Base-by-base conservation (phyloP, 768 basidiomycete species). In the Psilocybe subaeruginosa region DNA sequence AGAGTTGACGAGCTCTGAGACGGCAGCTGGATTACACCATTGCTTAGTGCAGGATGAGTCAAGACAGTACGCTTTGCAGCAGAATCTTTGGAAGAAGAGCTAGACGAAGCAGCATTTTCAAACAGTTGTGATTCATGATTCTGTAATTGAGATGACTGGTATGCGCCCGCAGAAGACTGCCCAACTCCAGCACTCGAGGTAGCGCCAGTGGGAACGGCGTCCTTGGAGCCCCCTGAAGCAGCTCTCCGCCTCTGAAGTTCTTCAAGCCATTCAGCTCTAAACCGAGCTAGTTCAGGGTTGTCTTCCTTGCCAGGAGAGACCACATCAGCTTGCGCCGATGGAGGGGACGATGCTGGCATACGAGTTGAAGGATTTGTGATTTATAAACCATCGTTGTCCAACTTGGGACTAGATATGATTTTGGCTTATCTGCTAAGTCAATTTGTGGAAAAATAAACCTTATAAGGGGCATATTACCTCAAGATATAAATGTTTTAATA, bases 221-320 rank as follows among this genome's bases (percentile, higher is more conserved):
- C 47, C 37, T 52, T 37, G 55, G 35, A 33, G 45, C 52, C 37
- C 30, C 51, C 51, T 43, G 45, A 14, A 14, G 52, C 45, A 35
- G 64, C 67, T 59, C 74, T 79, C 49, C 74, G 77, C 46, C 74
- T 76, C 63, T 73, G 77, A 14, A 92, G 80, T 71, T 93, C 91
- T 30, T 77, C 80, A 67, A 82, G 82, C 92, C 92, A 94, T 77
- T 82, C 81, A 60, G 85, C 83, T 73, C 92, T 82, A 73, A 94
- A 94, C 47, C 74, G 73, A 8, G 77, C 82, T 64, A 94, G 85
- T 67, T 93, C 92, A 4, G 79, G 77, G 0, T 85, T 73, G 39
- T 88, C 89, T 62, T 73, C 74, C 55, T 76, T 76, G 19, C 63
- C 61, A 33, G 69, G 57, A 47, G 63, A 29, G 31, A 47, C 48